phyloP scores from a whole-genome alignment of 78 protist genomes.

The Corallochytrium limacisporum region DNA sequence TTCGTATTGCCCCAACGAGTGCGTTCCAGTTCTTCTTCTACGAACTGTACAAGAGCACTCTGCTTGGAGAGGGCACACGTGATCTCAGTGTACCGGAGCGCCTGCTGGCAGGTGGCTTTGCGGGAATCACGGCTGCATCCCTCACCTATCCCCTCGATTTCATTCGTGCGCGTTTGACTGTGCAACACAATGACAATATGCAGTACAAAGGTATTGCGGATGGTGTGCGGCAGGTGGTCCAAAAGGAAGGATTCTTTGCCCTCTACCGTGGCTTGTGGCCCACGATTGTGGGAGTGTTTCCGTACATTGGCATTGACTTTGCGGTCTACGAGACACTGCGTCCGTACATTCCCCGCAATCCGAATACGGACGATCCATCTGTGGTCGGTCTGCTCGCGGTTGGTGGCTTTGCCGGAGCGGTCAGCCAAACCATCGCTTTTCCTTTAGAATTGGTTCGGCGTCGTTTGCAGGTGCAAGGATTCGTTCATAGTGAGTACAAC shows the following conservation, averaged over 20 bases:
- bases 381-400: background rate
- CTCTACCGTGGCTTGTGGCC: background rate
- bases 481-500: constrained; percentile 20
- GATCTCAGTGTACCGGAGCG: background rate
- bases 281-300: constrained; percentile 41
- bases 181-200: background rate
- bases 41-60: background rate
- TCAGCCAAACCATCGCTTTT: constrained; percentile 24
- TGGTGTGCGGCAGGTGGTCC: background rate
- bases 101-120: background rate
- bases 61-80: too few relatives aligned
- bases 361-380: too few relatives aligned
- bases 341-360: too few relatives aligned
- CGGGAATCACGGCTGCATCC: constrained; percentile 37
- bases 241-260: background rate
- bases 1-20: background rate
- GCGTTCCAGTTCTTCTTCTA: background rate
- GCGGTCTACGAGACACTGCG: constrained; percentile 54
- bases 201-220: constrained; percentile 16
- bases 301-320: constrained; percentile 61
- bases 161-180: constrained; percentile 45
- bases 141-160: constrained; percentile 52
- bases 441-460: constrained; percentile 44
- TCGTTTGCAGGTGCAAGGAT: constrained; percentile 44
- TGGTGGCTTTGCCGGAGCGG: too few relatives aligned